These are phyloP conservation scores for Corynespora cassiicola DNA, from an alignment of 2,329 filamentous ascomycete species.

Conservation along the genomic window DNA sequence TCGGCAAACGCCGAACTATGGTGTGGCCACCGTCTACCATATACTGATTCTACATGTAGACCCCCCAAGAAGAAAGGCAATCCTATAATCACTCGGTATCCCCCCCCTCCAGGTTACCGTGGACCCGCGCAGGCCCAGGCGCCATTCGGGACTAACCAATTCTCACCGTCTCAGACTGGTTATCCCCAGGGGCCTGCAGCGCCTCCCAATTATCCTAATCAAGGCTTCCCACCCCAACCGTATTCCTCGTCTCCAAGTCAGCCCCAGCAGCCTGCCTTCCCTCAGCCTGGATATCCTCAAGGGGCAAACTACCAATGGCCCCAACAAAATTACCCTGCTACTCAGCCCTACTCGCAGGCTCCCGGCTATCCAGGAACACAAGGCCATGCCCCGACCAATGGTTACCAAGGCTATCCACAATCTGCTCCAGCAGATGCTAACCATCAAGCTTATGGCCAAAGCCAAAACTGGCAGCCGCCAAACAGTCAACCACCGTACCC, in stretches of 20 bases:
- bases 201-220: constrained; percentile 27
- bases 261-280: constrained; percentile 24
- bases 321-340: constrained; percentile 25
- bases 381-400: constrained; percentile 23
- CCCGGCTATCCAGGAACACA: constrained; percentile 26
- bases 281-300: constrained; percentile 20
- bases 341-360: constrained; percentile 28
- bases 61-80: constrained; percentile 54
- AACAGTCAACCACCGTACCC: constrained; percentile 23
- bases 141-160: constrained; percentile 31
- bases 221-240: constrained; percentile 29
- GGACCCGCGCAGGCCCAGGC: constrained; percentile 40
- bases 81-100: constrained; percentile 57
- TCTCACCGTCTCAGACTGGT: constrained; percentile 28
- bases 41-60: constrained; percentile 28
- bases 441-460: constrained; percentile 31
- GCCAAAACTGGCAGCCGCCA: constrained; percentile 26
- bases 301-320: constrained; percentile 32
- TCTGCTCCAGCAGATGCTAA: constrained; percentile 24
- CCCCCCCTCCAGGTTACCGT: constrained; percentile 56
- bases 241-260: no score
- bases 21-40: not conserved
- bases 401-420: constrained; percentile 27
- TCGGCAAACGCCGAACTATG: no score
- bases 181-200: constrained; percentile 31